A percentile compares a stretch with the other conserved stretches of the same genome.
Conservation (phyloP, 192 early-diverging fungal species). For the Coemansia sp. region DNA sequence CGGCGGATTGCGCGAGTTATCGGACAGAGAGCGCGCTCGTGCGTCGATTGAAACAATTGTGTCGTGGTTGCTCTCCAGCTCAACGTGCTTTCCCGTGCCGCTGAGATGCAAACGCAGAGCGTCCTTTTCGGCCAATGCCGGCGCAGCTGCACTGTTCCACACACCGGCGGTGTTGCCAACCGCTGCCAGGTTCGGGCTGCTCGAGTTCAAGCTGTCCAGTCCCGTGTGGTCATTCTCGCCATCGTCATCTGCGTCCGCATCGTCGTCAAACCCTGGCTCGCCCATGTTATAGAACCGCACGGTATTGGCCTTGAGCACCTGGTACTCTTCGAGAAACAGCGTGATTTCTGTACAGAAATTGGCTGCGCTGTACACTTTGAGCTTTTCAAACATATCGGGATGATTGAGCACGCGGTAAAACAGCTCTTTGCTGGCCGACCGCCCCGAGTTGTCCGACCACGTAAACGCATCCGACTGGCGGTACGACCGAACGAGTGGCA, state of each 20-base stretch:
- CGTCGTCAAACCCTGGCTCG: constrained; percentile 50
- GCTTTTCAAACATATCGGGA: constrained; percentile 51
- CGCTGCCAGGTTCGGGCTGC: constrained; percentile 23
- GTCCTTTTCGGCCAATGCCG: constrained; percentile 32
- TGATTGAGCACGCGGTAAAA: constrained; percentile 56
- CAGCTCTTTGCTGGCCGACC: constrained; percentile 40
- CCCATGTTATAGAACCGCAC: constrained; percentile 57
- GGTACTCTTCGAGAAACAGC: constrained; percentile 57
- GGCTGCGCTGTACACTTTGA: constrained; percentile 51
- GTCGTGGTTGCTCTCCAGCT: constrained; percentile 52
- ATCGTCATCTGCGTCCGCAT: constrained; percentile 18
- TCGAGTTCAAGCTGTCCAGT: constrained; percentile 9
- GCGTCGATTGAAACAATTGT: constrained; percentile 38
- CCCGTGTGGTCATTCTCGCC: constrained; percentile 9
- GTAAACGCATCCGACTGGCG: constrained; percentile 48
- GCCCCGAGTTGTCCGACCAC: constrained; percentile 41
- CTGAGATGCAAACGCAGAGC: constrained; percentile 43
- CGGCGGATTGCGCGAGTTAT: constrained; percentile 1
- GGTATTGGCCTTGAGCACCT: constrained; percentile 54
- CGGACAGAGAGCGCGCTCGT: constrained; percentile 14
- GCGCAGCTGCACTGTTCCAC: constrained; percentile 13
- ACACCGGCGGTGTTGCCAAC: constrained; percentile 18
- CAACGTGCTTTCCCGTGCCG: constrained; percentile 20
- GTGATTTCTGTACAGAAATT: constrained; percentile 56
- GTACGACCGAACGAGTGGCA: constrained; percentile 51